Base-by-base conservation (phyloP, 1,284 basidiomycete species). In the Boletus smithii region DNA sequence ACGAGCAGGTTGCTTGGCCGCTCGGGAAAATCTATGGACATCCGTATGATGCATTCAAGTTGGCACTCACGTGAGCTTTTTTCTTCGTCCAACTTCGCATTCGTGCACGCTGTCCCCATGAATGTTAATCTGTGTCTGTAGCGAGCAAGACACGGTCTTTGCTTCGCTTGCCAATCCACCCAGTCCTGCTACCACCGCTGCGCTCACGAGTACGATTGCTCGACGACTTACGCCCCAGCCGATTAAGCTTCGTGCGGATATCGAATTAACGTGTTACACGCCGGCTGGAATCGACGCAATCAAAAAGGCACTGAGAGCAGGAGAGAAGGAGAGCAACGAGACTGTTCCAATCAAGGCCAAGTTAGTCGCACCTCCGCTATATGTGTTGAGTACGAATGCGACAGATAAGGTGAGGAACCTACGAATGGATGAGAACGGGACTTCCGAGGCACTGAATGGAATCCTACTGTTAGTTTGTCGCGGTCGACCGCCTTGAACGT, bases 281-380 rank as follows among this genome's bases (percentile, higher is more conserved):
- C 95, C 94, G 50, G 84, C 90, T 29, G 97, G 97, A n/a, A 99
- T 99, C 65, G 93, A 97, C 62, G 95, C 95, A 3, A 97, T 99
- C 71, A 94, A 94, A 72, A 85, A 84, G 46, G 95, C 97, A 0
- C 77, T 99, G 36, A 79, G 82, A 43, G 89, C 90, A 3, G 95
- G 95, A 17, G 97, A 99, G 69, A 76, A 75, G 41, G 80, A 91
- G 53, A 91, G 91, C 62, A 95, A 80, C 18, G 91, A 95, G 55
- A 79, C 84, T 0, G 93, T 99, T 1, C 95, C 95, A 0, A 97
- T 99, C 74, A 97, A 97, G 72, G 94, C 97, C 48, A 92, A 95
- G 68, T 77, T 99, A 22, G 94, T 99, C 36, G 95, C 95, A 0
- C 97, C 97, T 16, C 95, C 95, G 23, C 71, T 99, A 42, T 99